phyloP scores from a whole-genome alignment of 2,329 filamentous ascomycete genomes.

The Aspergillus sp. region DNA sequence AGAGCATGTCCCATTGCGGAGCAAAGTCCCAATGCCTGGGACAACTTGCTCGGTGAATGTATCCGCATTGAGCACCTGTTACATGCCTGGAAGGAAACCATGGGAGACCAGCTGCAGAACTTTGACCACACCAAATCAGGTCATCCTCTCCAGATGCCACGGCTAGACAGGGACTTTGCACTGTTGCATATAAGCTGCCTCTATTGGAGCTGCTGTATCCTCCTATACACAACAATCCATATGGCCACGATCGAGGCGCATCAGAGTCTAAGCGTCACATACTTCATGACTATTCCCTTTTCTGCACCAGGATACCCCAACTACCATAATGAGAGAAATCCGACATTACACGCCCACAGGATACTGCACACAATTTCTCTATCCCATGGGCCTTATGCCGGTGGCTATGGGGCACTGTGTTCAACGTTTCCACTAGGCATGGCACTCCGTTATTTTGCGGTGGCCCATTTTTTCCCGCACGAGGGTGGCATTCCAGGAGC shows the following conservation, averaged over 20 bases:
- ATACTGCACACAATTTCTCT: not conserved
- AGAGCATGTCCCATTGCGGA: not conserved
- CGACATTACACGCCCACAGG: conserved; percentile 1
- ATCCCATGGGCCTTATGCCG: not conserved
- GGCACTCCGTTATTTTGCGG: not conserved
- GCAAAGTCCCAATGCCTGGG: not conserved
- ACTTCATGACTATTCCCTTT: not conserved
- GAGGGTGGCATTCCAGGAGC: not conserved
- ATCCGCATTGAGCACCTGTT: not conserved
- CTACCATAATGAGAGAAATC: conserved; percentile 1
- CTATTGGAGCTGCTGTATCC: conserved; percentile 7
- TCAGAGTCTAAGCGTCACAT: not conserved
- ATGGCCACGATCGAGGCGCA: not conserved
- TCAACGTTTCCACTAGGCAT: conserved; percentile 6
- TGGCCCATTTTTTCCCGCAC: conserved; percentile 2
- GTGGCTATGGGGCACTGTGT: conserved; percentile 4
- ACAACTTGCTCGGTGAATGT: not conserved
- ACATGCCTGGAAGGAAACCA: not conserved
- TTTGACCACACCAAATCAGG: not conserved
- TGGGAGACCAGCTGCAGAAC: not conserved
- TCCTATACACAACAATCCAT: conserved; percentile 5
- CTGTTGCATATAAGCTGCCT: not conserved
- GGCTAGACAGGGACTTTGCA: conserved; percentile 1
- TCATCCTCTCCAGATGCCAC: not conserved
- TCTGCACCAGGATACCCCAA: not conserved